phyloP scores from a whole-genome alignment of 257 asterid species.

The Rhazya stricta region DNA sequence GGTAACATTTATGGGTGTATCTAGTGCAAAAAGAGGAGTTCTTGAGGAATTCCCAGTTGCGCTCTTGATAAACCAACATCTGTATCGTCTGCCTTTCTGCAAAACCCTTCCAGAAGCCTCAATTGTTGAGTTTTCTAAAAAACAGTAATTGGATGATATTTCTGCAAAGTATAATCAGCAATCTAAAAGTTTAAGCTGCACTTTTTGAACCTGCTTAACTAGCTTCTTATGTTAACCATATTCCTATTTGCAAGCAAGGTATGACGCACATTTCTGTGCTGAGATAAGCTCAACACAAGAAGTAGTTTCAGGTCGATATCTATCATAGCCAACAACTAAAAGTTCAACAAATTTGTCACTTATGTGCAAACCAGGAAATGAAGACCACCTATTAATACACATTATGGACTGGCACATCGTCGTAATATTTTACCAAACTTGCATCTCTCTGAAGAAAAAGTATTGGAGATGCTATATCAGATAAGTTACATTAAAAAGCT shows the following conservation, averaged over 20 bases:
- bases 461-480: neutral
- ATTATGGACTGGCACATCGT: neutral
- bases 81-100: neutral
- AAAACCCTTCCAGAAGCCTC: neutral
- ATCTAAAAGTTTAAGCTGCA: neutral
- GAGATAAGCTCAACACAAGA: constrained; percentile 2
- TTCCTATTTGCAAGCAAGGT: neutral
- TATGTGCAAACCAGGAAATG: neutral
- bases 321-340: neutral
- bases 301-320: constrained; percentile 1
- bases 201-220: neutral
- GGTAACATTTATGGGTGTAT: neutral
- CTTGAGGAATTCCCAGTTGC: neutral
- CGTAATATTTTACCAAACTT: neutral
- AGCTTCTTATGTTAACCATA: neutral
- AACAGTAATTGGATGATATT: neutral
- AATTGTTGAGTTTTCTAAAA: neutral
- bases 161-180: neutral
- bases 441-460: neutral
- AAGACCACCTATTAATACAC: neutral
- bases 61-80: neutral
- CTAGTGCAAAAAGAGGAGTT: neutral
- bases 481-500: constrained; percentile 14
- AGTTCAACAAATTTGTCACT: neutral
- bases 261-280: neutral